phyloP scores from a whole-genome alignment of 176 grass and related monocot species.

The Phragmites australis region DNA sequence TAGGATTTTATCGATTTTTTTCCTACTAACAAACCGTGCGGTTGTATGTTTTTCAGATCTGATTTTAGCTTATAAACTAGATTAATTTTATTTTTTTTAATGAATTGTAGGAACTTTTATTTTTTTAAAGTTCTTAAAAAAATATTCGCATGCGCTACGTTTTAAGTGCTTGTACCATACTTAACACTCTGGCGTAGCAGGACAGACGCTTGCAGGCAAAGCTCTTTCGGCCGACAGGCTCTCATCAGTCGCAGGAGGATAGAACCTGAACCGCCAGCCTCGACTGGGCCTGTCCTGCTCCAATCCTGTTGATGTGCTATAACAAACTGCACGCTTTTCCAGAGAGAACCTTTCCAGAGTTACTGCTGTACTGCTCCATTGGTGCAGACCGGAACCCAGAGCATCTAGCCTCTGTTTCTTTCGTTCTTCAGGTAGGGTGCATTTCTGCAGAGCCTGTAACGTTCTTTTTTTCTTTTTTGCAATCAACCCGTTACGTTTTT shows the following conservation, averaged over 20 bases:
- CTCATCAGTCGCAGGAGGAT: background rate
- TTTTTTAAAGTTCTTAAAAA: too few relatives aligned
- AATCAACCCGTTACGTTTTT: background rate
- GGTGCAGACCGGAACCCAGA: background rate
- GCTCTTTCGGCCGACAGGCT: conserved; percentile 16
- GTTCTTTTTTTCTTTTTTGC: background rate
- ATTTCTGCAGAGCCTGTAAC: background rate
- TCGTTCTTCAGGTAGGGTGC: conserved; percentile 35
- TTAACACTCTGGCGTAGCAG: too few relatives aligned
- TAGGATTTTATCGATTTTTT: too few relatives aligned
- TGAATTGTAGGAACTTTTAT: too few relatives aligned
- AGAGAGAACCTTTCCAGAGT: conserved; percentile 30
- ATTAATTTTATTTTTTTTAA: too few relatives aligned
- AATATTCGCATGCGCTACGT: too few relatives aligned
- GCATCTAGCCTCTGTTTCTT: background rate
- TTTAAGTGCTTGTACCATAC: too few relatives aligned
- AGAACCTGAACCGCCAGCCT: conserved; percentile 3
- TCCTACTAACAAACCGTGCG: too few relatives aligned
- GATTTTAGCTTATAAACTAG: too few relatives aligned
- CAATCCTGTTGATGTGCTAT: background rate
- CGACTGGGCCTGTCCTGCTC: conserved; percentile 8
- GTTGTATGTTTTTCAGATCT: too few relatives aligned
- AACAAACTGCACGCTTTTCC: conserved; percentile 23
- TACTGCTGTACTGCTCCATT: conserved; percentile 13
- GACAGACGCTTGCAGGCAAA: background rate